A percentile compares a stretch with the other conserved stretches of the same genome.
Evolutionary conservation across 169 alveolate species (phyloP).

Genomic region (Amoebophrya sp.): DNA sequence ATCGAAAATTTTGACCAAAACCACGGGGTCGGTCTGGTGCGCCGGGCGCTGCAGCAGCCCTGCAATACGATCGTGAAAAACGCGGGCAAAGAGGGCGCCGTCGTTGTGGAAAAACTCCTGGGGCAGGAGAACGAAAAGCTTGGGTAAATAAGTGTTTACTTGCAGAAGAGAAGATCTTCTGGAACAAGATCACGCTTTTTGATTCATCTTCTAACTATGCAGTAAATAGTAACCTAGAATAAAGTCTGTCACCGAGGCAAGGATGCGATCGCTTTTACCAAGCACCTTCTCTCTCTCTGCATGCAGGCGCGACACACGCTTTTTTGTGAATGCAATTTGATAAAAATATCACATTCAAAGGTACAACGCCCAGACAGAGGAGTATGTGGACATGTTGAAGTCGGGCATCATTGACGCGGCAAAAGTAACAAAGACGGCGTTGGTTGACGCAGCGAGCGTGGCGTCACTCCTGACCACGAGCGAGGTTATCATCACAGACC

Average conservation of each 20-base stretch:
- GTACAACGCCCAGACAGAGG: constrained; percentile 89
- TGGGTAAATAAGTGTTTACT: not conserved
- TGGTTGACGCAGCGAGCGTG: constrained; percentile 92
- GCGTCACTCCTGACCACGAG: constrained; percentile 96
- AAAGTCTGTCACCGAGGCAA: too few species aligned
- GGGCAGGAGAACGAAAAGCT: constrained; percentile 61
- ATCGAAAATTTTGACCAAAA: constrained; percentile 73
- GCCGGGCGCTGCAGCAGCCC: constrained; percentile 89
- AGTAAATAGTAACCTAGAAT: too few species aligned
- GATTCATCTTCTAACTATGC: too few species aligned
- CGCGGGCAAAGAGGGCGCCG: constrained; percentile 96
- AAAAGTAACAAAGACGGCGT: constrained; percentile 93
- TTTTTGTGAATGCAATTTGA: not conserved
- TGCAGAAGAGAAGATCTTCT: not conserved
- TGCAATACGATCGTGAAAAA: constrained; percentile 86
- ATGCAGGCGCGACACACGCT: not conserved
- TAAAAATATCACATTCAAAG: constrained; percentile 59
- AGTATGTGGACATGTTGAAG: constrained; percentile 81
- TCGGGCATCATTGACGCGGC: constrained; percentile 95
- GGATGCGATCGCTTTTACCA: too few species aligned
- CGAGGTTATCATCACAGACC: constrained; percentile 76
- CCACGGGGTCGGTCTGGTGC: constrained; percentile 83
- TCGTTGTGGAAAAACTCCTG: constrained; percentile 83
- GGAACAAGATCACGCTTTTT: too few species aligned
- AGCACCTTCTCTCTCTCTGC: not conserved